These are phyloP conservation scores for Clitopilus hobsonii DNA, from an alignment of 768 basidiomycete species.

Conservation along the genomic window DNA sequence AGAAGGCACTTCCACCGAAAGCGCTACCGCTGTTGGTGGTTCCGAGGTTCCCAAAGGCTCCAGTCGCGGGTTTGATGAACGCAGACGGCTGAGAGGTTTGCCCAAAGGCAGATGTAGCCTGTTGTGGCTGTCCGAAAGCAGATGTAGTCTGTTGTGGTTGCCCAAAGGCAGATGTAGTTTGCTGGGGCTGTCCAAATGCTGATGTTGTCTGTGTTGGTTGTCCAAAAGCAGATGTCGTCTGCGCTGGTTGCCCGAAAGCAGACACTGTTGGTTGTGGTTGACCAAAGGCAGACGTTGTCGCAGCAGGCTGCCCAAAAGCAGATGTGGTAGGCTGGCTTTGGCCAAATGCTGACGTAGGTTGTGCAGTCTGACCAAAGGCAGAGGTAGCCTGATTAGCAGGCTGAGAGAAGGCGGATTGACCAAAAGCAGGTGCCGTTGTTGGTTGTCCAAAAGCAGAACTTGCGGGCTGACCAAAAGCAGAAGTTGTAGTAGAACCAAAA, in stretches of 20 bases:
- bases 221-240: slow-evolving; percentile 22
- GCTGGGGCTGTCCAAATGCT: slow-evolving; percentile 25
- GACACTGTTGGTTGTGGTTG: slow-evolving; percentile 13
- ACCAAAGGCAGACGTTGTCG: slow-evolving; percentile 29
- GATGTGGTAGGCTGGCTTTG: slow-evolving; percentile 22
- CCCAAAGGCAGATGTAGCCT: slow-evolving; percentile 30
- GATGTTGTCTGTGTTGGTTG: slow-evolving; percentile 24
- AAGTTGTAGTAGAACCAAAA: slow-evolving; percentile 23
- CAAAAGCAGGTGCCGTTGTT: too few relatives aligned
- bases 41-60: slow-evolving; percentile 43
- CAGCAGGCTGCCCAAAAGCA: slow-evolving; percentile 23
- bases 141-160: slow-evolving; percentile 17
- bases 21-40: slow-evolving; percentile 23
- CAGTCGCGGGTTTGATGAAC: slow-evolving; percentile 45
- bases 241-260: slow-evolving; percentile 17
- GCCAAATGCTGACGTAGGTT: slow-evolving; percentile 28
- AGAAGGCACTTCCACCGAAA: slow-evolving; percentile 41
- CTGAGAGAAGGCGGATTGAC: slow-evolving; percentile 23
- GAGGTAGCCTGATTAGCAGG: slow-evolving; percentile 29
- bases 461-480: slow-evolving; percentile 30
- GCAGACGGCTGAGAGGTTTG: slow-evolving; percentile 23
- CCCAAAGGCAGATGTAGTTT: slow-evolving; percentile 26
- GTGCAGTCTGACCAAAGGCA: slow-evolving; percentile 14
- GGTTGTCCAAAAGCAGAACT: slow-evolving; percentile 30
- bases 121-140: slow-evolving; percentile 23